Evolutionary conservation across 345 rosid species (phyloP), one percentile per base, ranked within the genome.

Genomic region (Balakata baccata): DNA sequence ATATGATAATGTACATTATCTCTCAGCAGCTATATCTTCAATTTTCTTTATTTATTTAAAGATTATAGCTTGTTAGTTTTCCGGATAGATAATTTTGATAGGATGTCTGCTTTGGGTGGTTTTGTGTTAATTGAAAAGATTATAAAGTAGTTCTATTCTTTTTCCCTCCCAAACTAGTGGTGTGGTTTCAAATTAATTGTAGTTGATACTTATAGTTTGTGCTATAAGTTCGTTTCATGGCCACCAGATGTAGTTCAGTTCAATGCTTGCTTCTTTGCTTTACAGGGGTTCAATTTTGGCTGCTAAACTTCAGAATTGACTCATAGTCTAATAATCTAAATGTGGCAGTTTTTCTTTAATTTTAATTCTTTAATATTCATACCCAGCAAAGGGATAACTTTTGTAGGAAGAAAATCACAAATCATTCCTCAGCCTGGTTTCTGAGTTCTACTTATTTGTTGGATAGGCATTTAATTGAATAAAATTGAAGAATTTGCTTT

Each of bases 121-220:
- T 52, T 20, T 14, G 53, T 63, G 29, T 68, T 61, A 54, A 53
- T 66, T 22, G 57, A 20, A 39, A 38, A 43, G 46, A 25, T 23
- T 50, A 8, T 38, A 29, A 45, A 58, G 34, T 58, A 58, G 20
- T 2, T 16, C 18, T 23, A 3, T 53, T 53, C 53, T 13, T 25
- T 17, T 66, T 20, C 11, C 6, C 17, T 66, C 20, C 22, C 38
- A 25, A 66, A 3, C 34, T 43, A 5, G 20, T 54, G 5, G 62
- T 5, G 20, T 54, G 3, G 62, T 25, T 64, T 63, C 25, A 10
- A 20, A 62, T 37, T 16, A 22, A 14, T 20, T 64, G 39, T 50
- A 54, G 65, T 63, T 68, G 20, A 6, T n/a, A n/a, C n/a, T n/a
- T n/a, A n/a, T 12, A 61, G 72, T 4, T 68, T 56, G 66, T 60